A percentile compares a stretch with the other conserved stretches of the same genome.
These are phyloP conservation scores for Zasmidium cellare DNA, from an alignment of 2,329 filamentous ascomycete genomes.

Conservation along the genomic window DNA sequence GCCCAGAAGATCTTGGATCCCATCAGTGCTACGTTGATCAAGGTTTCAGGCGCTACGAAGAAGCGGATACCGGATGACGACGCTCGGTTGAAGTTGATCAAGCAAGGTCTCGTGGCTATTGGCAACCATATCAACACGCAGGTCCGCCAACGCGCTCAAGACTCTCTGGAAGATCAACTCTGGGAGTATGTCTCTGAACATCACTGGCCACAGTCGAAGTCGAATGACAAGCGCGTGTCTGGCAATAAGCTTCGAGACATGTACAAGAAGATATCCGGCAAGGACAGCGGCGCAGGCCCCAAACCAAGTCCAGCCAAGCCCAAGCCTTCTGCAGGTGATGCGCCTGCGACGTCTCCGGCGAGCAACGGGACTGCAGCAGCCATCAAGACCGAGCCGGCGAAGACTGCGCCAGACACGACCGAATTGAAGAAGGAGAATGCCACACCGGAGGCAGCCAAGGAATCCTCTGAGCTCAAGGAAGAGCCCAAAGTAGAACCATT, in stretches of 20 bases:
- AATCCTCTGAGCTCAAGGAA: conserved; percentile 41
- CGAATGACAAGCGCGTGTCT: conserved; percentile 33
- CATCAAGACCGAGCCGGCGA: neutral
- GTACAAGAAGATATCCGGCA: conserved; percentile 38
- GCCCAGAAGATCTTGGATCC: conserved; percentile 57
- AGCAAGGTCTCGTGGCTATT: conserved; percentile 61
- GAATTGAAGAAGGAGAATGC: conserved; percentile 56
- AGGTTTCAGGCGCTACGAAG: conserved; percentile 61
- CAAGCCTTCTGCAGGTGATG: conserved; percentile 10
- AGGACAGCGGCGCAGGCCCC: conserved; percentile 20
- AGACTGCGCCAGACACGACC: neutral
- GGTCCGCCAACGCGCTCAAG: conserved; percentile 29
- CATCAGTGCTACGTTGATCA: conserved; percentile 60
- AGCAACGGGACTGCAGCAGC: conserved; percentile 13
- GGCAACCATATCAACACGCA: conserved; percentile 61
- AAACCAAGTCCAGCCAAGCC: conserved; percentile 22
- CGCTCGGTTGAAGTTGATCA: conserved; percentile 62
- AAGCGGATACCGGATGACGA: conserved; percentile 64
- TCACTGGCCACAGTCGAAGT: conserved; percentile 39
- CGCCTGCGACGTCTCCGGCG: conserved; percentile 2
- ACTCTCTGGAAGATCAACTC: conserved; percentile 30
- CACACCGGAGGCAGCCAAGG: conserved; percentile 73
- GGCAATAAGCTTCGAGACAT: conserved; percentile 38
- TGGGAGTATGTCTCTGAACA: conserved; percentile 38
- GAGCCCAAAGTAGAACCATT: neutral